Base-by-base conservation (phyloP, 179 eudicot genomes). In the Spinacia oleracea region DNA sequence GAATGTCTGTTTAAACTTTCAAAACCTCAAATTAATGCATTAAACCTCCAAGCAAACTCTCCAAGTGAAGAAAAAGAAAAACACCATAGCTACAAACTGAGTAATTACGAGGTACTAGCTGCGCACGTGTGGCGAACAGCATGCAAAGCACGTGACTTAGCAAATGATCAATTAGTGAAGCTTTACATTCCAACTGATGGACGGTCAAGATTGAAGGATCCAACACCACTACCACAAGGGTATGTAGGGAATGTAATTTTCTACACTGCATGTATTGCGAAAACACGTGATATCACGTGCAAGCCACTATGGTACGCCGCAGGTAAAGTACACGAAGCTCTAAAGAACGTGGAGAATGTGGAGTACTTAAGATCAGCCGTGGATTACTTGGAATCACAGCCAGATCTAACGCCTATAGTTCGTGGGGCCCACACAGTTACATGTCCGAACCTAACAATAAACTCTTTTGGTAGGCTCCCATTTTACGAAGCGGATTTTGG, bases 401-500 rank as follows among this genome's bases (percentile, higher is more conserved):
- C 86, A 2, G 85, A 83, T 63, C 55, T 85, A 20, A 50, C 78
- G 1, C 78, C 76, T 20, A 74, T 87, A 6, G 78, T 79, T 10
- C 78, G 87, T 23, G 89, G 89, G 50, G 35, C 87, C 0, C 77
- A 81, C 23, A 78, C 65, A 4, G 72, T 75, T n/a, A 42, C 77
- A 60, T 81, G 85, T 71, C 93, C 93, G 0, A 87, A 90, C 56
- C 84, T 90, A 18, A 67, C 71, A 46, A 77, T 90, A 15, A 84
- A 77, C 23, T 84, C 84, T 16, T 90, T 91, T 90, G 76, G 77
- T 3, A 76, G 82, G 67, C 62, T 88, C 45, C 87, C 92, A 0
- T 60, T 83, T 6, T 32, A 83, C 10, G 87, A 85, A 55, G 76
- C 81, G 2, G 90, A 89, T 66, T 89, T 89, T 64, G 89, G 90